Base-by-base conservation (phyloP, 2,329 filamentous ascomycete species). In the Penicillium psychrosexuale region DNA sequence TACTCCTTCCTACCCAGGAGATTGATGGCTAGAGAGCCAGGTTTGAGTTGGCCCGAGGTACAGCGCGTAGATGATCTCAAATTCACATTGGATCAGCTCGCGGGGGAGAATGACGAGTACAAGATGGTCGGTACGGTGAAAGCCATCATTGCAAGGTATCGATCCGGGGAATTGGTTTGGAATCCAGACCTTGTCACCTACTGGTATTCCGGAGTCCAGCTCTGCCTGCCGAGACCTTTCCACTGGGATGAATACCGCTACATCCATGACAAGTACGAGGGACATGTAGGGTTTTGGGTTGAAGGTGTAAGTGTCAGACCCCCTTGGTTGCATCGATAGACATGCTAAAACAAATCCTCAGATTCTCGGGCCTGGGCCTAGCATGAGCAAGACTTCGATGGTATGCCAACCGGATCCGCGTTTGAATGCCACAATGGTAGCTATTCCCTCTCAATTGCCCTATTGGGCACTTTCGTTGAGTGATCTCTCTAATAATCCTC, bases 251-350 rank as follows among this genome's bases (percentile, higher is more conserved):
- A 53, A 42, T 53, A 31, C 12, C 22, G 17, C 9, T 11, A 12
- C 8, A 9, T 49, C 15, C 47, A 49, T 17, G 31, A 47, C 13
- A 30, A 31, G 24, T 12, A 9, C 4, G 8, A 51, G 8, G 49
- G 30, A 19, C 30, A 53, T 15, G 12, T 19, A 24, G 45, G 45
- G 13, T 53, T 53, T 17, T 53, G 51, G 51, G 46, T 48, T 1
- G 51, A 53, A 53, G 45, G 51, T n/a, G 51, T 53, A 27, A 36
- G 50, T 13, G 5, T 2, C 17, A 7, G 8, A 15, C 3, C 5
- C 3, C 5, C 8, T 24, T n/a, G 17, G 31, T 27, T 34, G 8
- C 2, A 17, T 22, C 4, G 19, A 36, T 8, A 12, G 24, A n/a
- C 3, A n/a, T 49, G 11, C 36, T 39, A 17, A 53, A 31, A 17